phyloP scores from a whole-genome alignment of 164 flowering plant genomes.

The Buxus sempervirens region DNA sequence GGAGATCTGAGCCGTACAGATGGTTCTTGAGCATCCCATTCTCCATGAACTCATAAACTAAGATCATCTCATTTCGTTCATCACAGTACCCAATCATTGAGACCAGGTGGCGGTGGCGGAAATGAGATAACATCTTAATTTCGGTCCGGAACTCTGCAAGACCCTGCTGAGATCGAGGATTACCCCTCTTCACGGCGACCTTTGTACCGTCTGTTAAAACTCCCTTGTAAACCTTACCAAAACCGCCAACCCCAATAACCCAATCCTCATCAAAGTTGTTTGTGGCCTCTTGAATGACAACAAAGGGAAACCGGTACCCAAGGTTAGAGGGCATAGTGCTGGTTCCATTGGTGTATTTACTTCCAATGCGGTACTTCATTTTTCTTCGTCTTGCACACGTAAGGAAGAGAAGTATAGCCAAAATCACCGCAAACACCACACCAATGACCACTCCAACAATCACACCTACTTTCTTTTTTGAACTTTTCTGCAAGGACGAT shows the following conservation, averaged over 20 bases:
- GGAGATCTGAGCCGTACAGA: conserved; percentile 53
- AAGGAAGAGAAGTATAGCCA: conserved; percentile 29
- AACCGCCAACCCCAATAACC: conserved; percentile 81
- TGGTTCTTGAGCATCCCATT: conserved; percentile 73
- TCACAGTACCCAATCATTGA: conserved; percentile 84
- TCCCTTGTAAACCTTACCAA: conserved; percentile 85
- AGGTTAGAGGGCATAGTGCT: conserved; percentile 25
- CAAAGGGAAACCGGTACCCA: conserved; percentile 58
- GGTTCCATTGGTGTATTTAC: conserved; percentile 23
- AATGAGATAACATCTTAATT: conserved; percentile 74
- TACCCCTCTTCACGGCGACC: conserved; percentile 80
- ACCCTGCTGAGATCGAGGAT: conserved; percentile 52
- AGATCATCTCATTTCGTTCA: conserved; percentile 67
- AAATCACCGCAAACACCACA: conserved; percentile 16
- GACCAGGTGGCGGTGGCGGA: conserved; percentile 84
- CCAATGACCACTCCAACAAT: conserved; percentile 44
- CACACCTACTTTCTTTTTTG: conserved; percentile 34
- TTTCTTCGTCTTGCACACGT: too few relatives aligned
- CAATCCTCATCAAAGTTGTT: conserved; percentile 57
- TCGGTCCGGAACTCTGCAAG: conserved; percentile 71
- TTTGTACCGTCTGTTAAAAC: conserved; percentile 48
- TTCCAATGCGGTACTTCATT: conserved; percentile 16
- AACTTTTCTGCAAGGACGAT: conserved; percentile 19
- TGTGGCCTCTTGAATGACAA: conserved; percentile 65
- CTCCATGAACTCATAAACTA: conserved; percentile 82